Evolutionary conservation across 108 stramenopile genomes (phyloP), one percentile per base, ranked within the genome.

Genomic region (Nitzschia sp.): DNA sequence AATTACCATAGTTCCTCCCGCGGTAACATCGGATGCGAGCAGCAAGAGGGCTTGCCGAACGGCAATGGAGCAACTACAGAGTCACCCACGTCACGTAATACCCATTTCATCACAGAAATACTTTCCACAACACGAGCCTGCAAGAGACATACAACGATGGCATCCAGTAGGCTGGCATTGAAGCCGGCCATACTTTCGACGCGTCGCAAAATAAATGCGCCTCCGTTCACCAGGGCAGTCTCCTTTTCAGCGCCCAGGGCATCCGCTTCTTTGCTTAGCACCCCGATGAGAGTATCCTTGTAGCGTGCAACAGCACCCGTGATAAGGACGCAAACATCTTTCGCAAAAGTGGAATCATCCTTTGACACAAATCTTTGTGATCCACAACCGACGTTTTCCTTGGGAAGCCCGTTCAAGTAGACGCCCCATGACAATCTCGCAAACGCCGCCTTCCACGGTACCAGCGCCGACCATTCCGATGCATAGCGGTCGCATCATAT

Each of bases 181-280:
- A 58, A 78, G n/a, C 74, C 64, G 26, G 80, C 63, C 1, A 76
- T 26, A 27, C 54, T 46, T 31, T 68, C 79, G 24, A 84, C 46
- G 24, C 71, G 54, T 26, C 47, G 53, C 29, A 90, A 65, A 36
- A 84, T 60, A 0, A 57, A 81, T 25, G 79, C 75, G 28, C 78
- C 84, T 30, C 82, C 87, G 0, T 75, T 59, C 42, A 79, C 49
- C 48, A 76, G 72, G 35, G 71, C 74, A 32, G 70, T 66, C n/a
- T n/a, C n/a, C n/a, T n/a, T n/a, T 19, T 81, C 76, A 19, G 68
- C 68, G 26, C 80, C 85, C 54, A 74, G 70, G 29, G 54, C 46
- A 29, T 85, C 84, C 34, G 83, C 75, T 55, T 86, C 89, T 38
- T 81, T 74, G 9, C 68, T 78, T 55, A 90, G 38, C 13, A 81